phyloP scores from a whole-genome alignment of 352 stramenopile species.

The Plasmopara halstedii region DNA sequence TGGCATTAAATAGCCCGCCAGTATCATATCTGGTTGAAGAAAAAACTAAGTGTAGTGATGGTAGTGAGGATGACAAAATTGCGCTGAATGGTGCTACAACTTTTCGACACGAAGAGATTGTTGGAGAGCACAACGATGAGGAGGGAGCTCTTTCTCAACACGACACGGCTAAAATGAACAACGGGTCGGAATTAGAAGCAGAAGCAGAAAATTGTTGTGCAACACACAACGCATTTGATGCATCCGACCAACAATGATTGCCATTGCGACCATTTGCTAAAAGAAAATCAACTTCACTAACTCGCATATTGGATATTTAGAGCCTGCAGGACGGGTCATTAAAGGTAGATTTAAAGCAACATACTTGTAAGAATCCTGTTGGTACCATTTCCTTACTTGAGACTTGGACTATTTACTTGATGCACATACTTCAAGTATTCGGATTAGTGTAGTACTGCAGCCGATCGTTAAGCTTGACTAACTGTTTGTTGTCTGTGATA shows the following conservation, averaged over 20 bases:
- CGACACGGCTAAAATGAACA: constrained; percentile 1
- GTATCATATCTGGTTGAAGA: constrained; percentile 4
- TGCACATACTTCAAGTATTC: too few species aligned
- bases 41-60: constrained; percentile 11
- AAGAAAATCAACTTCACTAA: constrained; percentile 11
- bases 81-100: constrained; percentile 20
- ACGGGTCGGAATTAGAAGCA: constrained; percentile 9
- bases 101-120: constrained; percentile 26
- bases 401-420: constrained; percentile 2
- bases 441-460: too few species aligned
- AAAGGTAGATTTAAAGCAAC: neutral
- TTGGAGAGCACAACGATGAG: constrained; percentile 22
- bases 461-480: too few species aligned
- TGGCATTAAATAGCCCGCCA: constrained; percentile 11
- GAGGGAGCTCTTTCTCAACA: constrained; percentile 6
- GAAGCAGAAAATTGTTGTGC: constrained; percentile 4
- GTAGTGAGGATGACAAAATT: constrained; percentile 23
- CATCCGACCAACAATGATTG: neutral
- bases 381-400: too few species aligned
- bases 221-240: neutral
- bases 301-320: constrained; percentile 11
- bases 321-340: neutral
- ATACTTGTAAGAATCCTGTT: too few species aligned
- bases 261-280: constrained; percentile 1
- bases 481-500: too few species aligned